phyloP scores from a whole-genome alignment of 495 filamentous ascomycete species.

The Xylaria acuta region DNA sequence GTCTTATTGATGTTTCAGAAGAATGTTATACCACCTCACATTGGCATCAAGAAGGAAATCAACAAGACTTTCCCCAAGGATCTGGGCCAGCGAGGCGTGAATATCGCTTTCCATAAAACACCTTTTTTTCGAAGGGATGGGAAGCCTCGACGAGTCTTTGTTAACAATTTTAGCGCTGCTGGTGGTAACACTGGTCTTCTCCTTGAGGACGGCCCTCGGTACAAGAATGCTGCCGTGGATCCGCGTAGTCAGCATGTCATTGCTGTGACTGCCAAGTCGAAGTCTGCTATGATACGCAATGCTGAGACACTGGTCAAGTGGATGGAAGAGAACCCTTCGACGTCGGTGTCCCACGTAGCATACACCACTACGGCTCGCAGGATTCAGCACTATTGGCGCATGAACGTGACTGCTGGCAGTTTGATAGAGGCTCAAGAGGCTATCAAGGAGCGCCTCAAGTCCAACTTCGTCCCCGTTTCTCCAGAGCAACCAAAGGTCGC shows the following conservation, averaged over 20 bases:
- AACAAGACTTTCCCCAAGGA: constrained; percentile 82
- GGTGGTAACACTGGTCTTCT: constrained; percentile 71
- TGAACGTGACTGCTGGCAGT: constrained; percentile 64
- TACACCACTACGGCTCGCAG: constrained; percentile 86
- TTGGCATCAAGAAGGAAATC: constrained; percentile 85
- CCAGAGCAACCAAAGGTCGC: constrained; percentile 62
- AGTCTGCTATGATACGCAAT: constrained; percentile 61
- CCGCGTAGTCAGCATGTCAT: constrained; percentile 61
- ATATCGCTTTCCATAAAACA: constrained; percentile 62
- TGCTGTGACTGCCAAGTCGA: constrained; percentile 65
- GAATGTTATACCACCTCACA: constrained; percentile 81
- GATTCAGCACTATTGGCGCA: constrained; percentile 80
- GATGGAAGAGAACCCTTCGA: constrained; percentile 59
- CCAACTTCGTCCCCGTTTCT: constrained; percentile 54
- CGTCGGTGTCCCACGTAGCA: constrained; percentile 63
- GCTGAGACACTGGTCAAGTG: constrained; percentile 56
- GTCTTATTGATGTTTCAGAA: constrained; percentile 87
- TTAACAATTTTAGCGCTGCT: constrained; percentile 75
- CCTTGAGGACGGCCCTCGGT: constrained; percentile 61
- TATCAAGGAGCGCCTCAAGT: constrained; percentile 51
- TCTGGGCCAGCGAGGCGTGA: constrained; percentile 74
- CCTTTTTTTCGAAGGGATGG: constrained; percentile 69
- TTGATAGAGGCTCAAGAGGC: constrained; percentile 50
- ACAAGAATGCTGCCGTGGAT: constrained; percentile 44
- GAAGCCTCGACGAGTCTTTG: constrained; percentile 63